Evolutionary conservation across 495 filamentous ascomycete species (phyloP).

Genomic region (Aspergillus panamensis): DNA sequence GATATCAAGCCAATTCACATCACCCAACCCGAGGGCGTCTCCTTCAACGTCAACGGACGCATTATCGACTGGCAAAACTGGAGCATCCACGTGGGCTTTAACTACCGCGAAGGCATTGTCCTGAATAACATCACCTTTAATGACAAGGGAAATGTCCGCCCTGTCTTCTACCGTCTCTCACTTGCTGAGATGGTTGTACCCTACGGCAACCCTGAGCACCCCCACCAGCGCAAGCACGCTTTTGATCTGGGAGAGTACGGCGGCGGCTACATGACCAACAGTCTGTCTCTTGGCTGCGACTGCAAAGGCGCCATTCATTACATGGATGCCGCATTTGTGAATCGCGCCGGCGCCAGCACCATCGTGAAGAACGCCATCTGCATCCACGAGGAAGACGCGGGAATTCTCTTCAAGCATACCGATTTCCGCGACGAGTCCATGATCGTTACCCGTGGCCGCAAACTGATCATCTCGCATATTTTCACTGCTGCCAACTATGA

Average conservation of each 20-base stretch:
- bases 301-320: constrained; percentile 96
- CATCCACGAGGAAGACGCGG: constrained; percentile 92
- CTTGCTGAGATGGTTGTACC: constrained; percentile 96
- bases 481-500: constrained; percentile 98
- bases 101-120: constrained; percentile 91
- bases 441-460: constrained; percentile 82
- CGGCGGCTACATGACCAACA: constrained; percentile 94
- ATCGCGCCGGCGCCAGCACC: constrained; percentile 67
- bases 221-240: constrained; percentile 91
- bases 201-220: constrained; percentile 89
- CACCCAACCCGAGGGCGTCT: constrained; percentile 91
- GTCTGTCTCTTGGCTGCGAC: constrained; percentile 82
- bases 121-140: constrained; percentile 90
- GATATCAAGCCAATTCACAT: constrained; percentile 92
- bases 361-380: constrained; percentile 96
- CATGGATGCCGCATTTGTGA: constrained; percentile 80
- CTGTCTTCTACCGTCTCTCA: constrained; percentile 87
- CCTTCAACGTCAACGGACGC: constrained; percentile 76
- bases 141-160: constrained; percentile 76
- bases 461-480: constrained; percentile 85
- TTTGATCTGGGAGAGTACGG: constrained; percentile 95
- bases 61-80: constrained; percentile 93
- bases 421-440: constrained; percentile 90
- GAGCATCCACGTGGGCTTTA: constrained; percentile 92
- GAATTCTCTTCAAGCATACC: constrained; percentile 93